Evolutionary conservation across 345 rosid genomes (phyloP), one percentile per base, ranked within the genome.

Genomic region (Nephelium lappaceum): DNA sequence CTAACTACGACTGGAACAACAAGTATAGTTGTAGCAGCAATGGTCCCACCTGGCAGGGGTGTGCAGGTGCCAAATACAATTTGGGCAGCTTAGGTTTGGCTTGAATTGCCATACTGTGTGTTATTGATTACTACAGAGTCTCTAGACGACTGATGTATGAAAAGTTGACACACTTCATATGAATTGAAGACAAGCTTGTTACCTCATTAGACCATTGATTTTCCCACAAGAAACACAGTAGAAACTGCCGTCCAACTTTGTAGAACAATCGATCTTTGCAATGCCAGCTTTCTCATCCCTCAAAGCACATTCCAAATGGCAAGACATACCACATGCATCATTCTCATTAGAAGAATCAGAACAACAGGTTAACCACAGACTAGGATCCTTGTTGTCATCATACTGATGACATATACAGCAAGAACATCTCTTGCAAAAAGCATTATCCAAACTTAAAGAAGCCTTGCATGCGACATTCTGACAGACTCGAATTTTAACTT

Each of bases 331-430:
- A 78, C 98, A 93, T 45, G 86, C 87, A 43, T 76, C 81, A 45
- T 75, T 84, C 36, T 85, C 89, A 72, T 79, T 81, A 36, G 66
- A 82, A 69, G 87, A 80, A 76, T 88, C 93, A 21, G 89, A 87
- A 73, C 88, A 85, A 65, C 98, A 93, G 51, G 93, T 92, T 72
- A 93, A 68, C 98, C 96, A 92, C 39, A 92, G 86, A 85, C 93
- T 91, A 76, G 94, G 96, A 84, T 93, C 98, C 86, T 93, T 93
- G 83, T 93, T 93, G 75, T 92, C 92, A 83, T 93, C 98, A 49
- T 87, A 92, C 49, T 65, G 86, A 58, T 80, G 92, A 82, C 98
- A 93, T 45, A 92, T 90, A 85, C 94, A 90, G 79, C 98, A 93
- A 23, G 98, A 88, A 82, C 98, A 93, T 84, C 98, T 85, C 84